Base-by-base conservation (phyloP, 2,329 filamentous ascomycete genomes). In the Paecilomyces niveus region DNA sequence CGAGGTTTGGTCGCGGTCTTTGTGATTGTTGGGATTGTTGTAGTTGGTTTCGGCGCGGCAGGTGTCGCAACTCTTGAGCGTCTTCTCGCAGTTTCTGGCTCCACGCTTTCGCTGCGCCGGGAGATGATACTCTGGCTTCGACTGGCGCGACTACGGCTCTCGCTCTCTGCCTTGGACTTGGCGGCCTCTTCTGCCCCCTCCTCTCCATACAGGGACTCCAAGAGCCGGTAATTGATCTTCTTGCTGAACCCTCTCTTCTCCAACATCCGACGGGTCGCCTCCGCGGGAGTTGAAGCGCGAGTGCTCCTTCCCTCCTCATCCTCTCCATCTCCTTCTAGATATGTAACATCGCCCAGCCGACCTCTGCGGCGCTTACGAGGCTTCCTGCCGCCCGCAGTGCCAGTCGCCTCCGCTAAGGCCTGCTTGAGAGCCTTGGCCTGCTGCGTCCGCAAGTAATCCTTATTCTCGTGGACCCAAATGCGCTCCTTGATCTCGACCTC, bases 381-480 rank as follows among this genome's bases (percentile, higher is more conserved):
- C 64, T 80, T 80, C 64, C 56, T 55, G 53, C 54, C 54, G 33
- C 71, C 64, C 11, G 67, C 70, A 7, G 67, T 67, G 3, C 69
- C 78, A 33, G 78, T 77, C 11, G 79, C 80, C 61, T 82, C 80
- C n/a, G 79, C 79, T 18, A 85, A 72, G 35, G 92, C 90, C 59
- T 86, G 84, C 45, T 89, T 84, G 58, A 95, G 88, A 6, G 89
- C 81, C 73, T 94, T 96, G 60, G 89, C 86, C 69, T 97, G 92
- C 69, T 95, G 89, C 54, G 86, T 84, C 8, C 93, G 89, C 45
- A 99, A 81, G 84, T 92, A 99, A 64, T 95, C 91, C 71, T 94
- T 92, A 74, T 99, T 97, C 70, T 92, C 87, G 60, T 93, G 92
- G 51, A 96, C 86, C 94, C 94, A 99, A 56, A 97, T 89, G 60